Evolutionary conservation across 23 red algal species (phyloP), one percentile per base, ranked within the genome.

Genomic region (Gracilaria gracilis): DNA sequence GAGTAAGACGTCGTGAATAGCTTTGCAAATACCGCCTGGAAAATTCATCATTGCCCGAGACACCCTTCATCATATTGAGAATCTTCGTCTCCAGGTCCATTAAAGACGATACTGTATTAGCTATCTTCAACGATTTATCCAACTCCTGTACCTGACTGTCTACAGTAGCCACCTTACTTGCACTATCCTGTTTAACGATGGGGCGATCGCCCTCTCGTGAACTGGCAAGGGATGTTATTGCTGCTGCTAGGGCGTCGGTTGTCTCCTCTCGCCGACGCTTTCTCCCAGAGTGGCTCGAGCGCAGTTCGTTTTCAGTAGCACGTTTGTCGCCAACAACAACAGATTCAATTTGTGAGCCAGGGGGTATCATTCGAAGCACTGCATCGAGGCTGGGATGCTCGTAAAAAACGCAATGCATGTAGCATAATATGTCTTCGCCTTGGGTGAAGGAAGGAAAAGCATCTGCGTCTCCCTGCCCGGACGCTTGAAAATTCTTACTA

Each of bases 371-470:
- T 17, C 50, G 24, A 8, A 72, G 36, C 9, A 86, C 8, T n/a
- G 35, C 17, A 11, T 86, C 57, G 2, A 86, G 40, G 23, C 61
- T 86, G 4, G 66, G 65, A 74, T 87, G 61, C 9, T 74, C 44
- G 48, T 75, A 33, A 0, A 87, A 87, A n/a, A 87, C 83, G 48
- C 34, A 87, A 35, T 87, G 83, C 66, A 87, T 75, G 20, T 87
- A 74, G 0, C 20, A 87, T 13, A 87, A 3, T 6, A 20, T 28
- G 31, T 87, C 64, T 12, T 87, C 83, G n/a, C 83, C 69, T 7
- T 51, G 5, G 0, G 69, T 87, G 20, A 49, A 87, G 0, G 12
- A 29, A 29, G 39, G 83, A 20, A 87, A 87, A n/a, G 69, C 36
- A 0, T 49, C 15, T 2, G 64, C 9, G 32, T 87, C 61, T 0